A percentile compares a stretch with the other conserved stretches of the same genome.
These are phyloP conservation scores for Pseudevernia furfuracea DNA, from an alignment of 495 filamentous ascomycete genomes.

Conservation along the genomic window DNA sequence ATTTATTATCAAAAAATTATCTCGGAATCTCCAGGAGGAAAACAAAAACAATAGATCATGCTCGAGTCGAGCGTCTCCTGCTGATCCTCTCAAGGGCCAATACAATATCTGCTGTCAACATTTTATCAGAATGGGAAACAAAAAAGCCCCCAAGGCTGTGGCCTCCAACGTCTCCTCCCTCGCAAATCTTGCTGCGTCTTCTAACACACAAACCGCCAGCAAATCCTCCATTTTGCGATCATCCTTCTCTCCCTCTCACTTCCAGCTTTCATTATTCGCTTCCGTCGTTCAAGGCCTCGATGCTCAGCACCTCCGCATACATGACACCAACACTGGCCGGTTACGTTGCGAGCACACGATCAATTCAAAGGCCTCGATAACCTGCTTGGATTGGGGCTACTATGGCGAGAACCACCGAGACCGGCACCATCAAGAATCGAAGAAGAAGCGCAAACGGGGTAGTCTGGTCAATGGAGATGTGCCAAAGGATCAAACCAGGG, in stretches of 20 bases:
- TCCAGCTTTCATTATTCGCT: constrained; percentile 51
- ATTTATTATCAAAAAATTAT: too few relatives aligned
- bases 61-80: neutral
- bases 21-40: too few relatives aligned
- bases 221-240: constrained; percentile 46
- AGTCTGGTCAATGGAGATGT: constrained; percentile 39
- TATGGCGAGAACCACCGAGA: constrained; percentile 33
- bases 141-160: constrained; percentile 41
- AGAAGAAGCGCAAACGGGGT: constrained; percentile 52
- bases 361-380: constrained; percentile 43
- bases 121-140: constrained; percentile 38
- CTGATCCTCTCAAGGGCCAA: constrained; percentile 2
- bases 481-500: constrained; percentile 35
- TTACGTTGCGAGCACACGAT: constrained; percentile 51
- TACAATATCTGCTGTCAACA: neutral
- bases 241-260: constrained; percentile 49
- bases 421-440: constrained; percentile 35
- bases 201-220: constrained; percentile 33
- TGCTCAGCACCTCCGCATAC: constrained; percentile 51
- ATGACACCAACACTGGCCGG: constrained; percentile 50
- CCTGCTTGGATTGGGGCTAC: constrained; percentile 53
- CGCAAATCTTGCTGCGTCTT: constrained; percentile 37
- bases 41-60: neutral
- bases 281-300: constrained; percentile 54
- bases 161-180: constrained; percentile 43